A percentile compares a stretch with the other conserved stretches of the same genome.
Conservation (phyloP, 441 rosid genomes). For the Dalechampia spathulata region DNA sequence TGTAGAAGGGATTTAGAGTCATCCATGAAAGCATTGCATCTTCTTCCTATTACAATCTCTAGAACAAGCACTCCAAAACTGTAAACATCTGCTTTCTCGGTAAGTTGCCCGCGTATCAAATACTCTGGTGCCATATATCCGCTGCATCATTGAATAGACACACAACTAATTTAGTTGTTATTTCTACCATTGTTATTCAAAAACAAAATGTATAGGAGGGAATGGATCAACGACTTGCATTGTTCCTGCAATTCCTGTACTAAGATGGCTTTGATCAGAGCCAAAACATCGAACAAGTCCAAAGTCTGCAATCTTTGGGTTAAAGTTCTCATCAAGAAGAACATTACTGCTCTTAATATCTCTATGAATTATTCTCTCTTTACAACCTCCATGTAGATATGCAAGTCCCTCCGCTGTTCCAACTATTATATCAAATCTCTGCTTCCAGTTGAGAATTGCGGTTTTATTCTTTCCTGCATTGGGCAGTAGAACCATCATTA, state of each 20-base stretch:
- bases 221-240: conserved; percentile 30
- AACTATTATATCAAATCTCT: conserved; percentile 45
- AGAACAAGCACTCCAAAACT: conserved; percentile 64
- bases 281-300: conserved; percentile 76
- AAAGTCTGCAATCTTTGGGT: conserved; percentile 70
- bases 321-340: conserved; percentile 59
- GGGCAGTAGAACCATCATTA: neutral
- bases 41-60: conserved; percentile 52
- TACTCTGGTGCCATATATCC: conserved; percentile 90
- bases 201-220: neutral
- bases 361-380: conserved; percentile 58
- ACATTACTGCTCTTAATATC: conserved; percentile 79
- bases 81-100: conserved; percentile 79
- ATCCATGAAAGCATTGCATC: conserved; percentile 36
- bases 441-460: conserved; percentile 45
- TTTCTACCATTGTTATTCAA: too few species aligned
- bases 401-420: conserved; percentile 82
- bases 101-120: conserved; percentile 64
- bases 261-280: conserved; percentile 54
- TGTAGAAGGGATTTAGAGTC: conserved; percentile 47
- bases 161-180: too few species aligned
- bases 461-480: conserved; percentile 41
- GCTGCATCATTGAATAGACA: conserved; percentile 23
- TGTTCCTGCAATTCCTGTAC: conserved; percentile 83
- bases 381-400: conserved; percentile 60